A percentile compares a stretch with the other conserved stretches of the same genome.
Conservation (phyloP, 139 green algal species). For the Picochlorum sp. region DNA sequence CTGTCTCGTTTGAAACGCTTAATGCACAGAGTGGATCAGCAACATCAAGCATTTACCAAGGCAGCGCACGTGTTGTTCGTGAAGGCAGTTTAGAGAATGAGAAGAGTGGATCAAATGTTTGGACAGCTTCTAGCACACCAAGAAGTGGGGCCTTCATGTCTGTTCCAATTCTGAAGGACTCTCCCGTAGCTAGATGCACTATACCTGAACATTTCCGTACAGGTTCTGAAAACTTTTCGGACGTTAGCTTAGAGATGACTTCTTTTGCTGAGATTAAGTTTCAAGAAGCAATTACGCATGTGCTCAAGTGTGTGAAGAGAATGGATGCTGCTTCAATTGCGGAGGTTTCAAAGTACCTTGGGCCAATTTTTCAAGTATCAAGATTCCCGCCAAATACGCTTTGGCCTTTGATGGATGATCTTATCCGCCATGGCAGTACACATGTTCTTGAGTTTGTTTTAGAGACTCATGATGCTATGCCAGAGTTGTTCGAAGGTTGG, state of each 20-base stretch:
- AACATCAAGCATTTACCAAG: too few species aligned
- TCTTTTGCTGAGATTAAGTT: neutral
- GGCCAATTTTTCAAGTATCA: neutral
- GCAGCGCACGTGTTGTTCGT: too few species aligned
- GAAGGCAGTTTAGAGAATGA: too few species aligned
- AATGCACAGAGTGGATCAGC: too few species aligned
- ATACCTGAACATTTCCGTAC: neutral
- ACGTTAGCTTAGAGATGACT: neutral
- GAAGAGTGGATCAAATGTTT: neutral
- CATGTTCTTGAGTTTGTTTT: neutral
- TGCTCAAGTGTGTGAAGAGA: neutral
- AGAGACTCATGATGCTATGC: neutral
- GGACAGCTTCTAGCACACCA: neutral
- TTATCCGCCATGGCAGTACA: neutral
- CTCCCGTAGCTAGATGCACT: neutral
- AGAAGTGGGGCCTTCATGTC: neutral
- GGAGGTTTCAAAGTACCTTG: neutral
- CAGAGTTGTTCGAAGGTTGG: slow-evolving; percentile 5
- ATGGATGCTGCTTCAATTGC: neutral
- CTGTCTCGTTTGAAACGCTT: too few species aligned
- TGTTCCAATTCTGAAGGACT: neutral
- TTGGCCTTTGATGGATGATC: neutral
- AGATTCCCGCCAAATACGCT: neutral
- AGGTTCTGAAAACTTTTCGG: neutral
- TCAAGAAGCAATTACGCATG: neutral